These are phyloP conservation scores for Linum trigynum DNA, from an alignment of 345 rosid species.

Conservation along the genomic window DNA sequence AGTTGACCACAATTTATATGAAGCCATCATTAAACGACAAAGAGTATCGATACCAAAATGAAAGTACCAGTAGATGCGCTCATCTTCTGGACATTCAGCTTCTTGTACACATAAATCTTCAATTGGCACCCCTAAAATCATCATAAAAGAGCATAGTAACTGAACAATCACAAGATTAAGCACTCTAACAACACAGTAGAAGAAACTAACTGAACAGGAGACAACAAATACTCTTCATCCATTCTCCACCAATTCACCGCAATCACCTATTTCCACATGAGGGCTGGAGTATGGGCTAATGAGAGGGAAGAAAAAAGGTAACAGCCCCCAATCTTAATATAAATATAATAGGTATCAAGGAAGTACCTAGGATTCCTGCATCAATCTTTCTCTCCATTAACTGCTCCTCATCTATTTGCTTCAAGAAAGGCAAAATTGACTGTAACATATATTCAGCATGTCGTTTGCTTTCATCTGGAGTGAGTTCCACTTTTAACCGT, in stretches of 20 bases:
- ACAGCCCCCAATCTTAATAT: too few relatives aligned
- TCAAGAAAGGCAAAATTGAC: constrained; percentile 39
- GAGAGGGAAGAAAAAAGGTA: neutral
- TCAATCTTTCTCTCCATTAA: constrained; percentile 33
- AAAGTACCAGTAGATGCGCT: neutral
- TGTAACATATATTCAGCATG: constrained; percentile 29
- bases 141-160: constrained; percentile 13
- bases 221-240: too few relatives aligned
- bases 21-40: neutral
- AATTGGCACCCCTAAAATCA: neutral
- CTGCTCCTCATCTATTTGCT: constrained; percentile 44
- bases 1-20: neutral
- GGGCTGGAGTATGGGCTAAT: too few relatives aligned
- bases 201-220: too few relatives aligned
- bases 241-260: too few relatives aligned
- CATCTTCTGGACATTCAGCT: neutral
- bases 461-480: constrained; percentile 15
- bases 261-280: too few relatives aligned
- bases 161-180: constrained; percentile 18
- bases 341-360: neutral
- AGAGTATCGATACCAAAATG: constrained; percentile 6
- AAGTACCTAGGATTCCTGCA: constrained; percentile 38
- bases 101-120: neutral
- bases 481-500: neutral
- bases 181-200: too few relatives aligned